phyloP scores from a whole-genome alignment of 2,329 filamentous ascomycete species.

The Trichoderma atrobrunneum region DNA sequence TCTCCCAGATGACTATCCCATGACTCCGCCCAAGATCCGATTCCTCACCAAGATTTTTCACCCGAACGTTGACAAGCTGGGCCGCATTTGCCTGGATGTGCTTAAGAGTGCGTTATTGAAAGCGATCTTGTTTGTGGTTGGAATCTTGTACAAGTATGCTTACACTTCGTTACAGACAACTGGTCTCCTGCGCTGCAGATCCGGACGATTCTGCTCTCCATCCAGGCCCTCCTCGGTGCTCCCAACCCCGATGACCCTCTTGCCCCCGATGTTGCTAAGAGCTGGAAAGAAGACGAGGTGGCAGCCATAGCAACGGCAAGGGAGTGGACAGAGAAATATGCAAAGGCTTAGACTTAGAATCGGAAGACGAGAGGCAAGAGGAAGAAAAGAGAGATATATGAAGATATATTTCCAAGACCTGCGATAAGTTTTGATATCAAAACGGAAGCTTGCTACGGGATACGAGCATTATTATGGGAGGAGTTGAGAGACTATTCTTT shows the following conservation, averaged over 20 bases:
- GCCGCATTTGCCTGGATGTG: constrained; percentile 94
- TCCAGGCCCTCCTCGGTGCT: constrained; percentile 91
- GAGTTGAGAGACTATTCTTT: constrained; percentile 21
- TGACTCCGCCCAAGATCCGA: constrained; percentile 97
- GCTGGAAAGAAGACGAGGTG: constrained; percentile 94
- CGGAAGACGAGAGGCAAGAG: background rate
- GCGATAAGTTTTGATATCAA: constrained; percentile 6
- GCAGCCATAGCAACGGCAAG: constrained; percentile 88
- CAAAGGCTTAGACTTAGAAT: constrained; percentile 45
- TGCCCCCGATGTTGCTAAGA: constrained; percentile 94
- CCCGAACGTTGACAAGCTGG: constrained; percentile 96
- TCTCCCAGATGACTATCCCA: constrained; percentile 96
- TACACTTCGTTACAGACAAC: constrained; percentile 65
- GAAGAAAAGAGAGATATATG: constrained; percentile 10
- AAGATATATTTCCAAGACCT: constrained; percentile 9
- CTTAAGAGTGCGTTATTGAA: constrained; percentile 71
- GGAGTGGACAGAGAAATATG: constrained; percentile 88
- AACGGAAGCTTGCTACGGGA: constrained; percentile 11
- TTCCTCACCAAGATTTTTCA: constrained; percentile 99
- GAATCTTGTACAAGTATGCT: background rate
- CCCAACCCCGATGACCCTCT: constrained; percentile 98
- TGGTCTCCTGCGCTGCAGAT: constrained; percentile 99
- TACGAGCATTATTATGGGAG: constrained; percentile 25
- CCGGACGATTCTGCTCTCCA: constrained; percentile 95
- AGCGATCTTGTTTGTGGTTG: background rate